Conservation (phyloP, 257 asterid species). For the Leptodermis oblonga region DNA sequence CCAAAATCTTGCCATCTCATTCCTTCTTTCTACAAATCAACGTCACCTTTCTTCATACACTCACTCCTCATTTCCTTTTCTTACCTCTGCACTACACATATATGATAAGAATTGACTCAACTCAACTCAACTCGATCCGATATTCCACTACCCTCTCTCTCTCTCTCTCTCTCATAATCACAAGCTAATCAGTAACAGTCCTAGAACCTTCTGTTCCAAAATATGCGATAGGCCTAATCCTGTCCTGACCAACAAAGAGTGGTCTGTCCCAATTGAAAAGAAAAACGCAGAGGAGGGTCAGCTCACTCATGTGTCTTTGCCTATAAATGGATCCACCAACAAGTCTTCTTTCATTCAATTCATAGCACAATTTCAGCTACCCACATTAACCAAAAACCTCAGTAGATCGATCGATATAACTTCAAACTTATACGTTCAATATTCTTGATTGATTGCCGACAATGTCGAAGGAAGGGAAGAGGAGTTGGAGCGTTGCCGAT, state of each 20-base stretch:
- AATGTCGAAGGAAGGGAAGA: slow-evolving; percentile 44
- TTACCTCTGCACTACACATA: slow-evolving; percentile 13
- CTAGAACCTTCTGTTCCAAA: slow-evolving; percentile 47
- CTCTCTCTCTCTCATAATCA: not conserved
- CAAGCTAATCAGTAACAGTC: slow-evolving; percentile 9
- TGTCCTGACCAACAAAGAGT: slow-evolving; percentile 32
- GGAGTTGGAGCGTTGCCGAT: slow-evolving; percentile 41
- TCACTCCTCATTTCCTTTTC: too few species aligned
- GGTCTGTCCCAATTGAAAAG: slow-evolving; percentile 26
- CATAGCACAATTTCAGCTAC: not conserved
- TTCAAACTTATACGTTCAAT: too few species aligned
- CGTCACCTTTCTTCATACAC: slow-evolving; percentile 47
- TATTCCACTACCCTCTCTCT: too few species aligned
- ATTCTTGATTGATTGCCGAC: not conserved
- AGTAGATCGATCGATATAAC: not conserved
- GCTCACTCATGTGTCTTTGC: slow-evolving; percentile 42
- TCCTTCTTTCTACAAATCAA: slow-evolving; percentile 29
- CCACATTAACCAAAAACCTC: not conserved
- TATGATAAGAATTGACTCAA: not conserved
- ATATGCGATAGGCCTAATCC: slow-evolving; percentile 49
- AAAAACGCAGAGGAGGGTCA: slow-evolving; percentile 34
- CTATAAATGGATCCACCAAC: slow-evolving; percentile 45
- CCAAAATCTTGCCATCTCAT: slow-evolving; percentile 26
- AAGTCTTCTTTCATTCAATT: slow-evolving; percentile 9
- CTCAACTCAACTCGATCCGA: too few species aligned